Conservation (phyloP, 192 early-diverging fungal species). For the Umbelopsis isabellina region DNA sequence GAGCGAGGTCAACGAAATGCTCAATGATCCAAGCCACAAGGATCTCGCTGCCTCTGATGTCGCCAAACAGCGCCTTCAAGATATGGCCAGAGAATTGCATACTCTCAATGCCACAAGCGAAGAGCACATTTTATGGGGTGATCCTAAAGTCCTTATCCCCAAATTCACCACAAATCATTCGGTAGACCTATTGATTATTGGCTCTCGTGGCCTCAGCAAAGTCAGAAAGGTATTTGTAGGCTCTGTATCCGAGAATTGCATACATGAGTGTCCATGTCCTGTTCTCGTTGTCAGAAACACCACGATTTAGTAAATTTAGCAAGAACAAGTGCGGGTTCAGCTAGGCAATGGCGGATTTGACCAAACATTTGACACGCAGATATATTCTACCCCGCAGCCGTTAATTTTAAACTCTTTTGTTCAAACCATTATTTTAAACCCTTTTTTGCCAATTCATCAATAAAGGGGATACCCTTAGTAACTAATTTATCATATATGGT, state of each 20-base stretch:
- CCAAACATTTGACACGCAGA: too few species aligned
- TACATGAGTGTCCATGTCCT: conserved; percentile 40
- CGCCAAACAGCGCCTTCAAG: conserved; percentile 17
- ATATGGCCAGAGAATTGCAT: conserved; percentile 24
- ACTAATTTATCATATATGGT: conserved; percentile 21
- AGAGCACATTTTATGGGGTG: conserved; percentile 41
- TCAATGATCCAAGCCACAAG: conserved; percentile 16
- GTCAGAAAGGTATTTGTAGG: conserved; percentile 41
- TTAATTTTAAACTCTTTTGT: too few species aligned
- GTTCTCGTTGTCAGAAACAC: conserved; percentile 39
- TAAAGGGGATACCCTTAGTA: too few species aligned
- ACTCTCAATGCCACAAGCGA: conserved; percentile 30
- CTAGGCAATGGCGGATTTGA: too few species aligned
- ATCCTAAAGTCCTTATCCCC: conserved; percentile 33
- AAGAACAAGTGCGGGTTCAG: too few species aligned
- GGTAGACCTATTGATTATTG: conserved; percentile 41
- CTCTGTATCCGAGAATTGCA: conserved; percentile 38
- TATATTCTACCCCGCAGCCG: too few species aligned
- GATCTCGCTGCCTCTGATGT: not conserved
- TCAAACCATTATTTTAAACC: too few species aligned
- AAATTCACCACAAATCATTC: conserved; percentile 31
- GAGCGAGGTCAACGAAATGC: conserved; percentile 25
- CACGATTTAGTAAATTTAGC: conserved; percentile 21
- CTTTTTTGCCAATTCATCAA: too few species aligned
- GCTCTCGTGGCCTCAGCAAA: conserved; percentile 38